A percentile compares a stretch with the other conserved stretches of the same genome.
Conservation (phyloP, 495 filamentous ascomycete species). For the Rusavskia elegans region DNA sequence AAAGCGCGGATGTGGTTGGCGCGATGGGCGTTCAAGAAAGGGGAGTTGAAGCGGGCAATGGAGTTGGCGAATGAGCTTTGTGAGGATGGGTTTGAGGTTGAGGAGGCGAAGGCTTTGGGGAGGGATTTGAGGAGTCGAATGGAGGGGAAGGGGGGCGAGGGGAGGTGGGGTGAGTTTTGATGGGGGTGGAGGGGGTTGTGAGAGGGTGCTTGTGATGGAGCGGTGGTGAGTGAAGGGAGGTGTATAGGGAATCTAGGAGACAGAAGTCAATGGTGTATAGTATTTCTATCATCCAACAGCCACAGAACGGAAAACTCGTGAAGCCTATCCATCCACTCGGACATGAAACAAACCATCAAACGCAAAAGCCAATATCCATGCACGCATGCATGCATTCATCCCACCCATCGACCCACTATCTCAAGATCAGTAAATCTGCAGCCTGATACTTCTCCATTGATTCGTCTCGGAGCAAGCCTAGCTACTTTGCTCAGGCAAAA, state of each 20-base stretch:
- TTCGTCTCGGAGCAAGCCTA: no score
- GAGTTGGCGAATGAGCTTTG: constrained; percentile 79
- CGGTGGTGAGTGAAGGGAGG: not conserved
- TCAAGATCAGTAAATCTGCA: no score
- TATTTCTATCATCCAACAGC: no score
- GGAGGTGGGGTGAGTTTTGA: not conserved
- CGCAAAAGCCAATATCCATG: no score
- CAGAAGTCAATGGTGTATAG: no score
- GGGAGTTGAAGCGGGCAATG: constrained; percentile 59
- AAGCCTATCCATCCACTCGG: no score
- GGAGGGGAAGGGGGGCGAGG: constrained; percentile 35
- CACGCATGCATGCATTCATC: no score
- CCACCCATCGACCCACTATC: no score
- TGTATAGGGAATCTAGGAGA: not conserved
- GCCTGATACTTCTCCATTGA: no score
- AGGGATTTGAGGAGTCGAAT: constrained; percentile 73
- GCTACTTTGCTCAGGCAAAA: no score
- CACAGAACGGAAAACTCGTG: no score
- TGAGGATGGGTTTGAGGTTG: constrained; percentile 92
- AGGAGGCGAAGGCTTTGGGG: constrained; percentile 93
- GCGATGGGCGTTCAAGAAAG: constrained; percentile 54
- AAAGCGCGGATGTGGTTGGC: constrained; percentile 93
- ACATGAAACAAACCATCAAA: no score
- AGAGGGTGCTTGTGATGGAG: not conserved
- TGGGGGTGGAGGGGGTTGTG: not conserved